Evolutionary conservation across 768 basidiomycete genomes (phyloP).

Genomic region (Termitomyces sp.): DNA sequence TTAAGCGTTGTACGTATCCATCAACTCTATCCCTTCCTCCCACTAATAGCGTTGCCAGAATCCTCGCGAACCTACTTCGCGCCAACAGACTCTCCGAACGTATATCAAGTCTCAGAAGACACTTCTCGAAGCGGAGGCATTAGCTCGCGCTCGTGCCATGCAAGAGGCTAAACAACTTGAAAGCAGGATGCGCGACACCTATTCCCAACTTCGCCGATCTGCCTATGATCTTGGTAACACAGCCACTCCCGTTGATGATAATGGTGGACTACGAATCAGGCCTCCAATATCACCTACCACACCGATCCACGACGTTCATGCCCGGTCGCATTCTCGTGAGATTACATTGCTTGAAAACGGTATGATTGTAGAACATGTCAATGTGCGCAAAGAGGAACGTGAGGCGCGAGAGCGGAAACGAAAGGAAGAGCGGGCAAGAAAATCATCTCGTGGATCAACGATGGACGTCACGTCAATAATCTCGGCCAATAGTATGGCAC

Average conservation of each 20-base stretch:
- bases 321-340: constrained; percentile 58
- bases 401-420: constrained; percentile 68
- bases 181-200: constrained; percentile 73
- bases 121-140: constrained; percentile 76
- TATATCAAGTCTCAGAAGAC: constrained; percentile 82
- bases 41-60: constrained; percentile 49
- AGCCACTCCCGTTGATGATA: constrained; percentile 47
- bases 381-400: constrained; percentile 74
- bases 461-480: constrained; percentile 73
- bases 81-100: constrained; percentile 72
- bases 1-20: constrained; percentile 55
- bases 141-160: constrained; percentile 73
- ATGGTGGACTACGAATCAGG: constrained; percentile 66
- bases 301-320: constrained; percentile 34
- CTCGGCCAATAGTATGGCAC: constrained; percentile 52
- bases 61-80: constrained; percentile 82
- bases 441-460: constrained; percentile 65
- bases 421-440: constrained; percentile 71
- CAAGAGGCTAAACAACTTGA: constrained; percentile 76
- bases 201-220: constrained; percentile 74
- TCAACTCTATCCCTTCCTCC: background rate
- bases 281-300: constrained; percentile 44
- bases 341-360: constrained; percentile 83
- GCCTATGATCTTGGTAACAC: constrained; percentile 61
- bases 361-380: constrained; percentile 84